These are phyloP conservation scores for Pichia sp. DNA, from an alignment of 1,139 yeast species.

Conservation along the genomic window DNA sequence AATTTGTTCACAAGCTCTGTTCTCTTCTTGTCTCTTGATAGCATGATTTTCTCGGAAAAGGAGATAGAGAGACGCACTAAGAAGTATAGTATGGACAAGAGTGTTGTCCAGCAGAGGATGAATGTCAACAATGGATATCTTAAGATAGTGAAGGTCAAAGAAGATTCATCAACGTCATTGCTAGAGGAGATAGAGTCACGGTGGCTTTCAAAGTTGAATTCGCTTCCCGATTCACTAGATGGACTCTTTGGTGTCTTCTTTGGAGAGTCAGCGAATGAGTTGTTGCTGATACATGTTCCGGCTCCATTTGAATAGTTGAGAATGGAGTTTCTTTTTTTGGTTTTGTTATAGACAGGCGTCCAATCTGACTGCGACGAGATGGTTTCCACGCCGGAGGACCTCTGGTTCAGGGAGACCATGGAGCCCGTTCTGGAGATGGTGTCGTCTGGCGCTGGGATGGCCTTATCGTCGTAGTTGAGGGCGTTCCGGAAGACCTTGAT, in stretches of 20 bases:
- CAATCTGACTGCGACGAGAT: constrained; percentile 66
- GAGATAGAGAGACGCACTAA: constrained; percentile 62
- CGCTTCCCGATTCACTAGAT: constrained; percentile 2
- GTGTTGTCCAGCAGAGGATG: constrained; percentile 51
- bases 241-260: constrained; percentile 2
- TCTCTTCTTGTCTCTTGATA: constrained; percentile 62
- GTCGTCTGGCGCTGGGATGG: not conserved
- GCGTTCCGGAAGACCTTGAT: constrained; percentile 41
- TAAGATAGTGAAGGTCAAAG: constrained; percentile 49
- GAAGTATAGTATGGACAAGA: constrained; percentile 51
- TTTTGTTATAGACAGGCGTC: constrained; percentile 52
- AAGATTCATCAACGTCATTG: constrained; percentile 37
- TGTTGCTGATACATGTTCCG: too few relatives aligned
- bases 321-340: constrained; percentile 17
- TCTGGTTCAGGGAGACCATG: constrained; percentile 2
- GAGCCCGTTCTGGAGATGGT: constrained; percentile 18
- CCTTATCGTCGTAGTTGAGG: constrained; percentile 33
- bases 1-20: constrained; percentile 48
- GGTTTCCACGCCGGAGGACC: constrained; percentile 35
- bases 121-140: constrained; percentile 64
- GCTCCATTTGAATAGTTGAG: too few relatives aligned
- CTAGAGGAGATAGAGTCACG: constrained; percentile 22
- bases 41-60: constrained; percentile 50
- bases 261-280: too few relatives aligned
- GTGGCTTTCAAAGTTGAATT: not conserved